Base-by-base conservation (phyloP, 2,329 filamentous ascomycete species). In the Colletotrichum paranaense region DNA sequence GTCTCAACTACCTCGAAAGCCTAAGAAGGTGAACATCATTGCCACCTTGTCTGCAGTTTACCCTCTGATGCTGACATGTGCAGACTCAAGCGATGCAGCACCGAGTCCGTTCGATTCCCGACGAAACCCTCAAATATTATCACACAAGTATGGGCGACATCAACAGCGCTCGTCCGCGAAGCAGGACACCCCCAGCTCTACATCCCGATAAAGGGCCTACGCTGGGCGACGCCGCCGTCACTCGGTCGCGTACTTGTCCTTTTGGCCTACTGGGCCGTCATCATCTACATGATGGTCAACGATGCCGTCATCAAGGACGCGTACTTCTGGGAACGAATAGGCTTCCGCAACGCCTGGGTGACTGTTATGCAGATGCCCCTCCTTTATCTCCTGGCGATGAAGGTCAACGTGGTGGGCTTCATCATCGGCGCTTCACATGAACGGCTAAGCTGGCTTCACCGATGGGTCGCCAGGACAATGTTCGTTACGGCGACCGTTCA, bases 401-500 rank as follows among this genome's bases (percentile, higher is more conserved):
- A 92, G 78, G 85, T 87, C 74, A 91, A 86, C 75, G 77, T 90
- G 24, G 82, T 94, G n/a, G 91, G 89, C 1, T 84, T 87, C 66
- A 81, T 94, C 28, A 86, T 88, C 4, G 92, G 92, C 12, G 86
- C 88, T 11, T 91, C 91, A 73, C 90, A 94, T 77, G 92, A 94
- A 81, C 87, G 91, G 9, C 83, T 94, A 71, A 94, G 93, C 79
- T 94, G 92, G 92, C 81, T 94, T 65, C 92, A 94, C 77, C 88
- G 92, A 73, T 94, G 92, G 92, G 89, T 92, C 11, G 91, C 90
- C 3, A 88, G 92, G 72, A 92, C 91, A 68, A 89, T 94, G 83
- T 88, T 94, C 46, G 82, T 94, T 19, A 93, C 91, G 0, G 90
- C 89, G 1, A 91, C 91, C 1, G 86, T 94, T 4, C 92, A 94